phyloP scores from a whole-genome alignment of 1,284 basidiomycete species.

The Moniliophthora roreri region DNA sequence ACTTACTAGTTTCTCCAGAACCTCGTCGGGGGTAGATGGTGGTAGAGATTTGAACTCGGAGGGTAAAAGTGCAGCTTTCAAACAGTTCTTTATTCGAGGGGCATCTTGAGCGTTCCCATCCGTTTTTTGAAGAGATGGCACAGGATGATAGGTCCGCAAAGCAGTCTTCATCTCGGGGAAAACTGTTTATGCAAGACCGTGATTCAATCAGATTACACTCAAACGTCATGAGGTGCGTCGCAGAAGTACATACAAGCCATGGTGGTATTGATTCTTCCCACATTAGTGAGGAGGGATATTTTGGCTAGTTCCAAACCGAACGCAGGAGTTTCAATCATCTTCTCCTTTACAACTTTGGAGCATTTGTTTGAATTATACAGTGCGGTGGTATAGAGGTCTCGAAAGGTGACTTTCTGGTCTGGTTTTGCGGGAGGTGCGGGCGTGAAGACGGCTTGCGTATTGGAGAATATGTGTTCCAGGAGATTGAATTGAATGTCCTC shows the following conservation, averaged over 20 bases:
- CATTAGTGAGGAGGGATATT: conserved; percentile 84
- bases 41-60: conserved; percentile 67
- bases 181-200: conserved; percentile 38
- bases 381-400: conserved; percentile 82
- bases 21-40: conserved; percentile 70
- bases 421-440: conserved; percentile 46
- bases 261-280: conserved; percentile 93
- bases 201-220: conserved; percentile 33
- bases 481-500: conserved; percentile 87
- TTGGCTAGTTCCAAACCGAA: conserved; percentile 85
- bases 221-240: conserved; percentile 4
- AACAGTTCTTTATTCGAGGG: conserved; percentile 77
- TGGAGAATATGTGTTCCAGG: conserved; percentile 75
- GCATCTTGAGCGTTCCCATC: conserved; percentile 85
- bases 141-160: conserved; percentile 79
- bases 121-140: conserved; percentile 80
- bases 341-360: conserved; percentile 85
- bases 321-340: conserved; percentile 75
- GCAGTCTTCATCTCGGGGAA: conserved; percentile 87
- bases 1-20: conserved; percentile 62
- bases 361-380: conserved; percentile 80
- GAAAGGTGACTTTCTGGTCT: conserved; percentile 64
- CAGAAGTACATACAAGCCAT: conserved; percentile 74
- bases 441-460: conserved; percentile 72
- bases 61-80: conserved; percentile 75